These are phyloP conservation scores for Casuarina equisetifolia DNA, from an alignment of 306 rosid genomes.

Conservation along the genomic window DNA sequence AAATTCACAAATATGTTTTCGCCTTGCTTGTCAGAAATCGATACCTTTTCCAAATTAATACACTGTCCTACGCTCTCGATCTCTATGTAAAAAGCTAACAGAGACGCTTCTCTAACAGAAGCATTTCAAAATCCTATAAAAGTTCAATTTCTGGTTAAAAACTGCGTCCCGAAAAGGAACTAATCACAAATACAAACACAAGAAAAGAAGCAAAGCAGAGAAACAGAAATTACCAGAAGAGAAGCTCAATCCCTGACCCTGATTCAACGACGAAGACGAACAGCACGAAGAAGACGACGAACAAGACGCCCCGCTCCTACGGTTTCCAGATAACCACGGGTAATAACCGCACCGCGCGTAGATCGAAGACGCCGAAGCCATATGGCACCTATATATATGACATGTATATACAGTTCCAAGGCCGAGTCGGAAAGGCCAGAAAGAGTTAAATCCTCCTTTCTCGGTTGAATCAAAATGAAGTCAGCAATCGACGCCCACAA, in stretches of 20 bases:
- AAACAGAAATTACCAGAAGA: slow-evolving; percentile 35
- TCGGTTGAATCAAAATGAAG: slow-evolving; percentile 31
- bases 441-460: slow-evolving; percentile 17
- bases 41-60: background rate
- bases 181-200: background rate
- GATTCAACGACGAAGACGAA: slow-evolving; percentile 31
- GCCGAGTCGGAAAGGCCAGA: background rate
- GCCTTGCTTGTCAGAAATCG: background rate
- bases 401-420: background rate
- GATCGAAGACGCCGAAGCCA: slow-evolving; percentile 50
- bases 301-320: slow-evolving; percentile 28
- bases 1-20: background rate
- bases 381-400: background rate
- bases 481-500: slow-evolving; percentile 33
- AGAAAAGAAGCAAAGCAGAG: background rate
- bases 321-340: slow-evolving; percentile 25
- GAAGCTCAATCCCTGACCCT: slow-evolving; percentile 26
- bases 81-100: background rate
- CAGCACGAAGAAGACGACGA: slow-evolving; percentile 27
- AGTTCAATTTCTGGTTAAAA: background rate
- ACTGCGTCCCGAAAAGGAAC: background rate
- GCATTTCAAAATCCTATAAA: background rate
- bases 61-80: background rate
- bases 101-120: background rate
- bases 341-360: slow-evolving; percentile 42